Evolutionary conservation across 257 asterid genomes (phyloP).

Genomic region (Anisodus acutangulus): DNA sequence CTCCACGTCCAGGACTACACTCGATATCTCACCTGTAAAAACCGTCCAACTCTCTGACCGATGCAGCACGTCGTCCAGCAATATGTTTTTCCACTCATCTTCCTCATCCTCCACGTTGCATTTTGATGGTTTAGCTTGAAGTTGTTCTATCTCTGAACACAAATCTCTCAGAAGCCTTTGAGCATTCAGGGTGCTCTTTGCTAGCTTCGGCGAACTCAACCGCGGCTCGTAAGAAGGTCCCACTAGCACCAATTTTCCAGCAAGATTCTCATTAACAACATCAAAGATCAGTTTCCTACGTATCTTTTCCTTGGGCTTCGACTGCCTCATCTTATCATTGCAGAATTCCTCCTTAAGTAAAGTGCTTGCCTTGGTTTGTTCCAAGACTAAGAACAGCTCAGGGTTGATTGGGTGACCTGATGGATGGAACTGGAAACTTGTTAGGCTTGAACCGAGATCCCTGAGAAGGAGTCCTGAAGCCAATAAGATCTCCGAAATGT

Average conservation of each 20-base stretch:
- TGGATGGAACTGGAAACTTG: constrained; percentile 74
- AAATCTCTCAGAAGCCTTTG: constrained; percentile 78
- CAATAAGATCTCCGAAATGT: constrained; percentile 81
- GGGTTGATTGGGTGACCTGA: constrained; percentile 94
- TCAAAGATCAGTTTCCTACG: constrained; percentile 81
- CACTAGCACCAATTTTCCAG: constrained; percentile 47
- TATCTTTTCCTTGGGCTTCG: constrained; percentile 42
- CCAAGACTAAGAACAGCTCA: constrained; percentile 86
- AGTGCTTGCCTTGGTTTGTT: constrained; percentile 75
- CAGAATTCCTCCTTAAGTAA: constrained; percentile 42
- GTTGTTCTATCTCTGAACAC: constrained; percentile 73
- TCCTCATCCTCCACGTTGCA: constrained; percentile 57
- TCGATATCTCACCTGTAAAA: constrained; percentile 60
- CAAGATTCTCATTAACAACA: constrained; percentile 77
- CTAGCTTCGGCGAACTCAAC: constrained; percentile 45
- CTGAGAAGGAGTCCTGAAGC: constrained; percentile 95
- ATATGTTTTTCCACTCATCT: constrained; percentile 58
- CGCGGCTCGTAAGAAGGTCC: constrained; percentile 49
- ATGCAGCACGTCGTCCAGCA: constrained; percentile 62
- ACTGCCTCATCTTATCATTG: constrained; percentile 40
- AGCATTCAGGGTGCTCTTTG: constrained; percentile 54
- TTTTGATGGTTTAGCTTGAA: constrained; percentile 48
- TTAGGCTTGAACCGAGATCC: constrained; percentile 68
- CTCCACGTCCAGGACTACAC: constrained; percentile 74
- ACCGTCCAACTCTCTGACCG: constrained; percentile 62